phyloP scores from a whole-genome alignment of 129 eudicot genomes.

The Smallanthus sonchifolius region DNA sequence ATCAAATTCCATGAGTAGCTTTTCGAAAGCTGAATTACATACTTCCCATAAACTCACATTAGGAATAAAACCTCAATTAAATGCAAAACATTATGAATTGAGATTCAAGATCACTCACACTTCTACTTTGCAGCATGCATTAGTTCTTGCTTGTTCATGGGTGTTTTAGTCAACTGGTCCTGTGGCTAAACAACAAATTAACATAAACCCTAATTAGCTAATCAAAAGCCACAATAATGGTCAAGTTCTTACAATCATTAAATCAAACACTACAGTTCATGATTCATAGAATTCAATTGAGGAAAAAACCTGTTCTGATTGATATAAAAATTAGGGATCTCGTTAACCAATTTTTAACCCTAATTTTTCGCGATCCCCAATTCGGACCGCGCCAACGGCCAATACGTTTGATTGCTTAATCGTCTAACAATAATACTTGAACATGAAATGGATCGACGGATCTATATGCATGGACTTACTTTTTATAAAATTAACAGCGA shows the following conservation, averaged over 20 bases:
- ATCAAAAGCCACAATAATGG: background rate
- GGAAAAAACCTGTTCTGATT: background rate
- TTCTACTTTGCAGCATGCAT: conserved; percentile 7
- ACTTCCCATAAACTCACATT: background rate
- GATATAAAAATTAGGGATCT: background rate
- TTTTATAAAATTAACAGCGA: background rate
- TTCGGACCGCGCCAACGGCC: background rate
- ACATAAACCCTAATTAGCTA: background rate
- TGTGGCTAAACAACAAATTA: conserved; percentile 3
- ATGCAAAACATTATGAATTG: background rate
- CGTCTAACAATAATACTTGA: background rate
- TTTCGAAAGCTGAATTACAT: conserved; percentile 12
- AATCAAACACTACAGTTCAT: background rate
- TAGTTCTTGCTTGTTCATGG: conserved; percentile 11
- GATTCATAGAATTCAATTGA: background rate
- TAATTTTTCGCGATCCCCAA: background rate
- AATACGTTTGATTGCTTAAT: background rate
- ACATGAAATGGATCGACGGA: background rate
- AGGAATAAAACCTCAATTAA: background rate
- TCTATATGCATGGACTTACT: background rate
- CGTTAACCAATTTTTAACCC: background rate
- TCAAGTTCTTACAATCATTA: background rate
- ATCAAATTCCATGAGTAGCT: conserved; percentile 15
- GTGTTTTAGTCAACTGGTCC: background rate
- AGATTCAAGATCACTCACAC: conserved; percentile 4